Base-by-base conservation (phyloP, 495 filamentous ascomycete genomes). In the Cudoniella acicularis region DNA sequence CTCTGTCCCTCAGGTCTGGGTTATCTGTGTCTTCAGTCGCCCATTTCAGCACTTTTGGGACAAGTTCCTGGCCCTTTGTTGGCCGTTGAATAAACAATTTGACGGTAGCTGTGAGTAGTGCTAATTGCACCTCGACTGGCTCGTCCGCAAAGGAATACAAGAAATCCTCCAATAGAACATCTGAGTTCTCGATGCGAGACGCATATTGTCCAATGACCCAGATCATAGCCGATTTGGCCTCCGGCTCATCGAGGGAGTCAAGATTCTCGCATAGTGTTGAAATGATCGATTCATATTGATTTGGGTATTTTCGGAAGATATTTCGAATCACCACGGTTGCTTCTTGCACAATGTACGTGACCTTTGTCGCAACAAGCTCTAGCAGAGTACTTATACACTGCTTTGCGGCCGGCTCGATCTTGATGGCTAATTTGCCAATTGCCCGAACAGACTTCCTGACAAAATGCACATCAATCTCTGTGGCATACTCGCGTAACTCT, bases 191-290 rank as follows among this genome's bases (percentile, higher is more conserved):
- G 64, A 99, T 99, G 17, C 94, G 86, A 67, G 91, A 90, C 8
- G 94, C 95, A 69, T 99, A 99, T 66, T 99, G 91, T 1, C 94
- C 94, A 65, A 99, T 98, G 54, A 99, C 91, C 94, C 94, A 99
- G 61, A 99, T 95, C 83, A 99, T 93, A n/a, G 94, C 94, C 3
- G 93, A 91, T 71, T 98, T 99, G 41, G 94, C 94, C 69, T 99
- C 94, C n/a, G 94, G 94, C 70, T 99, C 94, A 69, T 99, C 94
- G 23, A 99, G 81, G 6, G 91, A 93, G 75, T 99, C 94, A 40
- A 99, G 83, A 69, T 99, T 91, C 72, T 96, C 89, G 75, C 96
- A 97, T 1, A 99, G 83, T 6, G 91, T 91, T 13, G 86, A 85
- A 70, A 99, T 99, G 74, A 99, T 98, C 57, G 87, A 89, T 73